Conservation (phyloP, 306 rosid genomes). For the Citrullus colocynthis region DNA sequence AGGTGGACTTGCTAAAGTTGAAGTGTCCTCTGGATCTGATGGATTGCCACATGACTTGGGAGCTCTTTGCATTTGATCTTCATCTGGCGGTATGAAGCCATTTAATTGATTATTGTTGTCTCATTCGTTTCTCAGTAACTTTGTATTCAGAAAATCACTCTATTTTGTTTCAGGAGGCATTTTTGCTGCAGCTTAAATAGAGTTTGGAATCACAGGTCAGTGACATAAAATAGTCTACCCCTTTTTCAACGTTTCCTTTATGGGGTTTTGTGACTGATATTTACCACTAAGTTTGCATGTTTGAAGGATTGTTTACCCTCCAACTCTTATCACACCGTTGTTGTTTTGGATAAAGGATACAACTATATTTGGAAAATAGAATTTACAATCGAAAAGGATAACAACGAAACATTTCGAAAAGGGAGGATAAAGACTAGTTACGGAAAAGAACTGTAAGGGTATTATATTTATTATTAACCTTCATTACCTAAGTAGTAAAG, state of each 20-base stretch:
- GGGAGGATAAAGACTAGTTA: background rate
- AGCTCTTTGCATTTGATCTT: constrained; percentile 65
- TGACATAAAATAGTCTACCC: background rate
- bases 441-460: background rate
- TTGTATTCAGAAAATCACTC: background rate
- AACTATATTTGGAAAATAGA: background rate
- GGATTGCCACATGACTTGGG: constrained; percentile 60
- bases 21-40: constrained; percentile 18
- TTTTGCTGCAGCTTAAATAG: background rate
- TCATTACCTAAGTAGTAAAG: background rate
- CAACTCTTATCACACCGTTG: background rate
- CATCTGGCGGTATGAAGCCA: background rate
- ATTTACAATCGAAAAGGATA: background rate
- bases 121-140: background rate
- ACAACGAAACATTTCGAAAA: background rate
- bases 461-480: background rate
- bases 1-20: constrained; percentile 25
- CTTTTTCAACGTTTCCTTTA: background rate
- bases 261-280: background rate
- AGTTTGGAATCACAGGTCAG: constrained; percentile 1
- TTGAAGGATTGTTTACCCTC: background rate
- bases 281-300: background rate
- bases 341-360: background rate
- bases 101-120: background rate
- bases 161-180: constrained; percentile 1